These are phyloP conservation scores for Biscogniauxia marginata DNA, from an alignment of 2,329 filamentous ascomycete genomes.

Conservation along the genomic window DNA sequence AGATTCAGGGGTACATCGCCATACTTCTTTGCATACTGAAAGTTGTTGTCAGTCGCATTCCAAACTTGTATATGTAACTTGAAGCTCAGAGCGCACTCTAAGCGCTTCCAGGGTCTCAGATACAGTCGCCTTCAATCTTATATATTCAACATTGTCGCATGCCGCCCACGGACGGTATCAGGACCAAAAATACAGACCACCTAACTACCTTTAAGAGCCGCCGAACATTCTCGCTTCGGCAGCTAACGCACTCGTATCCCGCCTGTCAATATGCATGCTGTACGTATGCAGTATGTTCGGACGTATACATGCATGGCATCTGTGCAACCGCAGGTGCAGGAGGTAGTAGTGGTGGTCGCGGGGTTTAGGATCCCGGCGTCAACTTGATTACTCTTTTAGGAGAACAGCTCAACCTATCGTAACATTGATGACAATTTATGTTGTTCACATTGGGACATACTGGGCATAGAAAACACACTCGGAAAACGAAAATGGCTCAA, in stretches of 20 bases:
- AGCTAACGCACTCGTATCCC: neutral
- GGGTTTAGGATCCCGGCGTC: neutral
- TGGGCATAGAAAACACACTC: neutral
- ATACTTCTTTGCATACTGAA: neutral
- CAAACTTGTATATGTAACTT: neutral
- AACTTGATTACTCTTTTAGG: neutral
- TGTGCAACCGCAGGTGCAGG: neutral
- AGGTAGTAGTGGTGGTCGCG: neutral
- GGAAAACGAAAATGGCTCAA: neutral
- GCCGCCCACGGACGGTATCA: slow-evolving; percentile 1
- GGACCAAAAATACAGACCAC: slow-evolving; percentile 19
- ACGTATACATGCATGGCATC: neutral
- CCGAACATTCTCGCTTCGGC: slow-evolving; percentile 19
- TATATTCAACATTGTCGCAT: neutral
- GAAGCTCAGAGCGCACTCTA: neutral
- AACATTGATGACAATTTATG: neutral
- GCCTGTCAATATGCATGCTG: neutral
- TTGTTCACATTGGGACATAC: neutral
- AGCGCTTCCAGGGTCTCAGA: neutral
- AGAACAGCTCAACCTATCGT: neutral
- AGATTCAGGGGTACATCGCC: neutral
- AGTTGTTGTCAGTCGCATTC: neutral
- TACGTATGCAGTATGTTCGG: neutral
- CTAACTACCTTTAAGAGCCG: slow-evolving; percentile 15
- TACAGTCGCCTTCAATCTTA: neutral